Conservation (phyloP, 2,329 filamentous ascomycete genomes). For the Fusarium nanum region DNA sequence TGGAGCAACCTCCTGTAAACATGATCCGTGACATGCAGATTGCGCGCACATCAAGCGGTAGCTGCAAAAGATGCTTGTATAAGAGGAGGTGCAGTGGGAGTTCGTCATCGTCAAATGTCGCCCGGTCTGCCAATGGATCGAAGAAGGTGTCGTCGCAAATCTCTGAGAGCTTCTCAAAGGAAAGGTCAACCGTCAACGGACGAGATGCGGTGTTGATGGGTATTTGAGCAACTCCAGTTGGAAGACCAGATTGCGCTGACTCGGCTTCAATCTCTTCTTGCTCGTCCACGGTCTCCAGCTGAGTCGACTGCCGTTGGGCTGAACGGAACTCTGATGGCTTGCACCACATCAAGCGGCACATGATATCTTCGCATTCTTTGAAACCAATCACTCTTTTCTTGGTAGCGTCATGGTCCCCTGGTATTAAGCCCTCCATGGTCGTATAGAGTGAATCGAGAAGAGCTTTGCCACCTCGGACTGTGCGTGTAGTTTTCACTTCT, state of each 20-base stretch:
- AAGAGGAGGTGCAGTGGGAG: constrained; percentile 80
- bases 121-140: constrained; percentile 60
- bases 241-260: constrained; percentile 34
- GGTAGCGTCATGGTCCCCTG: constrained; percentile 48
- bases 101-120: constrained; percentile 86
- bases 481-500: constrained; percentile 78
- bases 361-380: constrained; percentile 83
- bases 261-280: constrained; percentile 64
- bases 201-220: constrained; percentile 60
- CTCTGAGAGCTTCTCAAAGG: constrained; percentile 76
- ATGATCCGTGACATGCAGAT: constrained; percentile 90
- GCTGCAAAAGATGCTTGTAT: constrained; percentile 77
- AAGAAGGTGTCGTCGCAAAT: constrained; percentile 83
- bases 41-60: constrained; percentile 85
- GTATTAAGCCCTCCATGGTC: constrained; percentile 59
- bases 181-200: constrained; percentile 69
- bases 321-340: constrained; percentile 49
- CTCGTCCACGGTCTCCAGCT: constrained; percentile 64
- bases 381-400: constrained; percentile 67
- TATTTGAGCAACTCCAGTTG: constrained; percentile 53
- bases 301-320: constrained; percentile 54
- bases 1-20: constrained; percentile 84
- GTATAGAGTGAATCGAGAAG: constrained; percentile 77
- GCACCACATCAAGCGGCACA: constrained; percentile 84
- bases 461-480: constrained; percentile 77